These are phyloP conservation scores for Mitragyna speciosa DNA, from an alignment of 257 asterid species.

Conservation along the genomic window DNA sequence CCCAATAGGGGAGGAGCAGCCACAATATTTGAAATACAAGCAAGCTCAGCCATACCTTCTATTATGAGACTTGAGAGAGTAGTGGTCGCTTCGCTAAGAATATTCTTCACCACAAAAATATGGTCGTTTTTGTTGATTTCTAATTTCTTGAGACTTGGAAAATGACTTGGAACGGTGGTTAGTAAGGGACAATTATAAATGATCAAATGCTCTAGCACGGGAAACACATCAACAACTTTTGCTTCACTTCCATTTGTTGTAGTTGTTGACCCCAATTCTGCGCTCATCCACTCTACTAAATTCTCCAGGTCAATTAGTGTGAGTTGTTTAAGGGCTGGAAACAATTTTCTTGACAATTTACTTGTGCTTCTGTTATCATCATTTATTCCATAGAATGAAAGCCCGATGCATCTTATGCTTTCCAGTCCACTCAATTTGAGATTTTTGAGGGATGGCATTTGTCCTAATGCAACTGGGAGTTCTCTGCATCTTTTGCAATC, in stretches of 20 bases:
- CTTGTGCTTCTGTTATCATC: neutral
- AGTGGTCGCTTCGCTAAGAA: slow-evolving; percentile 14
- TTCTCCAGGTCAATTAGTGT: slow-evolving; percentile 9
- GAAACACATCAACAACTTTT: slow-evolving; percentile 14
- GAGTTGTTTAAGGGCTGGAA: slow-evolving; percentile 26
- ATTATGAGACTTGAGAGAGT: neutral
- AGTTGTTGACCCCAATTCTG: neutral
- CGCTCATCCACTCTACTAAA: slow-evolving; percentile 27
- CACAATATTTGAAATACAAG: neutral
- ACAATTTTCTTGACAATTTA: neutral
- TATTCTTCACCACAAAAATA: slow-evolving; percentile 12
- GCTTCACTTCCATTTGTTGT: no score
- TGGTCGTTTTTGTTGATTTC: neutral
- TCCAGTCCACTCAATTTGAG: no score
- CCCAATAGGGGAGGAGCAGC: neutral
- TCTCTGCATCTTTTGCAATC: slow-evolving; percentile 17
- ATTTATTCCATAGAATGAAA: slow-evolving; percentile 19
- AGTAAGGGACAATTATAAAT: slow-evolving; percentile 5
- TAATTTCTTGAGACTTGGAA: slow-evolving; percentile 22
- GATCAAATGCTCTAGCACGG: slow-evolving; percentile 18
- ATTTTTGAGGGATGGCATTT: no score
- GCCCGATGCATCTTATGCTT: no score
- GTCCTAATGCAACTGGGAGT: neutral
- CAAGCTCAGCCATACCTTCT: neutral
- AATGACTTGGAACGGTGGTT: slow-evolving; percentile 28